These are phyloP conservation scores for Kwoniella dendrophila DNA, from an alignment of 768 basidiomycete genomes.

Conservation along the genomic window DNA sequence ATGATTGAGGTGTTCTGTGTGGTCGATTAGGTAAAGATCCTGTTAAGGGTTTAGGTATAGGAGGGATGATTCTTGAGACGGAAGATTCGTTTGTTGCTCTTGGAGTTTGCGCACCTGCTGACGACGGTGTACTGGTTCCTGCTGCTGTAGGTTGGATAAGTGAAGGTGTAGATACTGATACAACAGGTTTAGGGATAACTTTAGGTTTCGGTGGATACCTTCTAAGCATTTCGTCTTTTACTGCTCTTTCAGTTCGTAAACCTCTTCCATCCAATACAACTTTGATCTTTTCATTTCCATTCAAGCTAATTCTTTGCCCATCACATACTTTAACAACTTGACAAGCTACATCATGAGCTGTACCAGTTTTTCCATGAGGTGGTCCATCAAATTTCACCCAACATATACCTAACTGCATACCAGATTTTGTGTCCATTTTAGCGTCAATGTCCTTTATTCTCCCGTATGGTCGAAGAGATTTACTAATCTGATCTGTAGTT, in stretches of 20 bases:
- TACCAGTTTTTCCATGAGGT: constrained; percentile 23
- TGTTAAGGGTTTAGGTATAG: constrained; percentile 11
- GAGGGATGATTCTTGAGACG: constrained; percentile 1
- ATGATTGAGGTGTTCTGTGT: neutral
- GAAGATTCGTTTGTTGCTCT: constrained; percentile 2
- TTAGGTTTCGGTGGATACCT: constrained; percentile 57
- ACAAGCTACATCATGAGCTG: constrained; percentile 68
- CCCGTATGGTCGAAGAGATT: constrained; percentile 69
- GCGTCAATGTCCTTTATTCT: constrained; percentile 69
- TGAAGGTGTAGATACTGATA: constrained; percentile 10
- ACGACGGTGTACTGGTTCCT: constrained; percentile 19
- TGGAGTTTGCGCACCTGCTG: constrained; percentile 29
- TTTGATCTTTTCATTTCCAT: constrained; percentile 62
- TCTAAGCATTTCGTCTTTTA: constrained; percentile 63
- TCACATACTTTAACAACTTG: constrained; percentile 69
- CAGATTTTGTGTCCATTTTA: constrained; percentile 77
- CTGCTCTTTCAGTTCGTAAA: constrained; percentile 64
- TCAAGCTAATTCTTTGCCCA: constrained; percentile 64
- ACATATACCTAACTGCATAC: constrained; percentile 78
- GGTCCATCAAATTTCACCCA: constrained; percentile 64
- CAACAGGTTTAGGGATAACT: constrained; percentile 17
- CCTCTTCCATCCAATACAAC: constrained; percentile 82
- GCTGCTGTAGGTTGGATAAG: constrained; percentile 7
- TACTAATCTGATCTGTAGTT: constrained; percentile 66
- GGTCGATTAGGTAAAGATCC: constrained; percentile 14